phyloP scores from a whole-genome alignment of 305 asterid genomes.

The Stenogyne calaminthoides region DNA sequence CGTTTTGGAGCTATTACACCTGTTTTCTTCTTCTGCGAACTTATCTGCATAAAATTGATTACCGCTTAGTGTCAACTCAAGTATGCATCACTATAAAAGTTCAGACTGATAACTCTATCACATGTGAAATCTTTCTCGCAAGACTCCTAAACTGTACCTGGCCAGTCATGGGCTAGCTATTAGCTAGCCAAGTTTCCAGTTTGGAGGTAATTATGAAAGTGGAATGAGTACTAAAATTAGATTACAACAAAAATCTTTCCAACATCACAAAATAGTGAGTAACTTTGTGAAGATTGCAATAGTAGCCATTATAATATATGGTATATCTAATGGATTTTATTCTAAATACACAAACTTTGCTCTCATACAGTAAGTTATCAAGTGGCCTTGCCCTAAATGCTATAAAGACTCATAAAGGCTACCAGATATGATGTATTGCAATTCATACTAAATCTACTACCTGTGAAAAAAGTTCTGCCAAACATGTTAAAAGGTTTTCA shows the following conservation, averaged over 20 bases:
- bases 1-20: constrained; percentile 91
- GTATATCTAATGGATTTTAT: not conserved
- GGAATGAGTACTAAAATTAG: not conserved
- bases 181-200: no score
- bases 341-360: constrained; percentile 15
- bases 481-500: constrained; percentile 82
- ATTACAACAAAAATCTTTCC: not conserved
- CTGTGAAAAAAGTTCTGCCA: constrained; percentile 89
- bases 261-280: not conserved
- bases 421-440: constrained; percentile 17
- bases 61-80: constrained; percentile 26
- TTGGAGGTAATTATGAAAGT: constrained; percentile 7
- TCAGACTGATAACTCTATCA: not conserved
- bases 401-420: constrained; percentile 7
- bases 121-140: not conserved
- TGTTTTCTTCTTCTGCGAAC: constrained; percentile 89
- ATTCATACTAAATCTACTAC: constrained; percentile 41
- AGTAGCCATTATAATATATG: constrained; percentile 13
- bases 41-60: constrained; percentile 52
- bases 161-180: not conserved
- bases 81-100: constrained; percentile 5
- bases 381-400: constrained; percentile 4
- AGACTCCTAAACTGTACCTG: constrained; percentile 11
- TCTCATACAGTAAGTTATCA: not conserved
- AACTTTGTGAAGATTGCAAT: not conserved